phyloP scores from a whole-genome alignment of 129 eudicot species.

The Helichrysum umbraculigerum region DNA sequence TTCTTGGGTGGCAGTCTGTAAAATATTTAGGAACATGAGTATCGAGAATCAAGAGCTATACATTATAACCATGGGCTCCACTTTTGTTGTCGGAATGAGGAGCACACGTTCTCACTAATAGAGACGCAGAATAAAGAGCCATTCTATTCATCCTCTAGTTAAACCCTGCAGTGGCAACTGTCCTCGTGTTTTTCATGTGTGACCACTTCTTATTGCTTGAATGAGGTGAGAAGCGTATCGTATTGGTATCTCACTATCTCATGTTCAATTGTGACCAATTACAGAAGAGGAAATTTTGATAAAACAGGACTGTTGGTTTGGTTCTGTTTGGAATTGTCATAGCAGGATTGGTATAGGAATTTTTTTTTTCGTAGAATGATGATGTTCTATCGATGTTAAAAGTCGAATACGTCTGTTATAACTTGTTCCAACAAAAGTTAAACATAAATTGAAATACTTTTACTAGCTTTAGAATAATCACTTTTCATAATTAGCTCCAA shows the following conservation, averaged over 20 bases:
- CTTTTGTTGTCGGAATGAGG: background rate
- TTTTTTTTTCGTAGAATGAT: background rate
- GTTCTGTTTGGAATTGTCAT: background rate
- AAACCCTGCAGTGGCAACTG: slow-evolving; percentile 18
- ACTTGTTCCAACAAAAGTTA: background rate
- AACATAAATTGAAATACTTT: background rate
- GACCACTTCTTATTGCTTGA: background rate
- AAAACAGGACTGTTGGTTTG: background rate
- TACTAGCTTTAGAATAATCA: background rate
- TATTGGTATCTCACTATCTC: background rate
- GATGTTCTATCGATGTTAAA: background rate
- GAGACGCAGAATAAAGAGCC: slow-evolving; percentile 17
- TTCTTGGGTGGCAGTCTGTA: slow-evolving; percentile 12
- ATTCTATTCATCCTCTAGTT: background rate
- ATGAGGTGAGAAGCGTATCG: background rate
- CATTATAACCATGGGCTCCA: background rate
- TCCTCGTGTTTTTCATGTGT: slow-evolving; percentile 6
- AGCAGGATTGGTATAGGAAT: slow-evolving; percentile 15
- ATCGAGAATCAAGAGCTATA: slow-evolving; percentile 14
- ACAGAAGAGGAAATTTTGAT: slow-evolving; percentile 5
- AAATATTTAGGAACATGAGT: slow-evolving; percentile 7
- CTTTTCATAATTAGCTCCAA: background rate
- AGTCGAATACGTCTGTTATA: background rate
- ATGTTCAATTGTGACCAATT: background rate
- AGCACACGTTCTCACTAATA: background rate